Evolutionary conservation across 2,329 filamentous ascomycete species (phyloP).

Genomic region (Sporothrix pallida): DNA sequence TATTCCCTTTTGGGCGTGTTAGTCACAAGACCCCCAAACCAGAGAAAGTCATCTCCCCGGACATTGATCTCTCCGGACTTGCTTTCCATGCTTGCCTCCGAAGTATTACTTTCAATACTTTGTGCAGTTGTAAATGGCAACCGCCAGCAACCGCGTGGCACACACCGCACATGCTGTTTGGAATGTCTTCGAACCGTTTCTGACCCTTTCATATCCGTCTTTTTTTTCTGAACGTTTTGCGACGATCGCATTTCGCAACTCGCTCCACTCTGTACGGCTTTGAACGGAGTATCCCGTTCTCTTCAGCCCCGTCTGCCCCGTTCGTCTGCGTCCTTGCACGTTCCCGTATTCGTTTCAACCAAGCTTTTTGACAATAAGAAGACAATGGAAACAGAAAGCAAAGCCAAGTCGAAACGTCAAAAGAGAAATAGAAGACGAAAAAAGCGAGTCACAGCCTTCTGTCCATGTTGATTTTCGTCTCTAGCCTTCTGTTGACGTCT

Average conservation of each 20-base stretch:
- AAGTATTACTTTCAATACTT: no score
- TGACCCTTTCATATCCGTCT: neutral
- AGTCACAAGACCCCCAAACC: slow-evolving; percentile 44
- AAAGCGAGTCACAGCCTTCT: neutral
- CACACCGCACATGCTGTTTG: neutral
- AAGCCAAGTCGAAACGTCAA: neutral
- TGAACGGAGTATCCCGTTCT: neutral
- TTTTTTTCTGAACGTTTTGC: neutral
- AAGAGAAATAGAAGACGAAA: no score
- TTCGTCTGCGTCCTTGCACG: slow-evolving; percentile 9
- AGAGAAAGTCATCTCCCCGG: no score
- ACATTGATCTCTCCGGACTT: no score
- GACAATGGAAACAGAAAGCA: neutral
- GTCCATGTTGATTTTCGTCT: neutral
- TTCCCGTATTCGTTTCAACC: slow-evolving; percentile 13
- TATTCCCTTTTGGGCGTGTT: slow-evolving; percentile 35
- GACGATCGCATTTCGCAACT: neutral
- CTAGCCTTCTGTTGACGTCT: neutral
- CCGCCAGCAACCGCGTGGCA: slow-evolving; percentile 22
- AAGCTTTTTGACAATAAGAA: neutral
- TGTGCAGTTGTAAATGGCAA: neutral
- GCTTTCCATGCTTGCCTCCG: no score
- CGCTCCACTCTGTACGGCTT: neutral
- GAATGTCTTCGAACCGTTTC: no score
- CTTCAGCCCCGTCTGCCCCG: slow-evolving; percentile 4